Conservation (phyloP, 225 moss, liverwort and hornwort genomes). For the Sphagnum tenellum region DNA sequence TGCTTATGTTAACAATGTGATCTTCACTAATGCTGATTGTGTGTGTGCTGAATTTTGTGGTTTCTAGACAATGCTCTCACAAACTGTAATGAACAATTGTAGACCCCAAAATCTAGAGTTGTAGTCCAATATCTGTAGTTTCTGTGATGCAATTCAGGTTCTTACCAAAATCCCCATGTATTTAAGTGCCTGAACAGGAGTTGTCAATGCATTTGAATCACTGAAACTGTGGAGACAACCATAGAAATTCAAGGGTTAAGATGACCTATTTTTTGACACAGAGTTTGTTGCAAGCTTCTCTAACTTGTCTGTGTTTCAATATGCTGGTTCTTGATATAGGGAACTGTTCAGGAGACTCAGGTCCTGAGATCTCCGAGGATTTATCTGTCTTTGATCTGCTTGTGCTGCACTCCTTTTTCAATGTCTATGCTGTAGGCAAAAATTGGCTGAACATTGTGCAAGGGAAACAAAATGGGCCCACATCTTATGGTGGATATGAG, state of each 20-base stretch:
- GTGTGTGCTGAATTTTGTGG: background rate
- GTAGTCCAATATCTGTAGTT: too few relatives aligned
- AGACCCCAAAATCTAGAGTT: background rate
- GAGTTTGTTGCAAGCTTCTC: background rate
- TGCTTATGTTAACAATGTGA: background rate
- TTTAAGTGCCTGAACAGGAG: too few relatives aligned
- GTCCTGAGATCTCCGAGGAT: constrained; percentile 30
- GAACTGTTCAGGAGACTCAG: constrained; percentile 14
- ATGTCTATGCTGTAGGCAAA: constrained; percentile 46
- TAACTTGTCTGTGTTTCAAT: background rate
- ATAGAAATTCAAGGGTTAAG: background rate
- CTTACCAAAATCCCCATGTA: too few relatives aligned
- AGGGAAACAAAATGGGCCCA: constrained; percentile 36
- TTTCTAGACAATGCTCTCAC: too few relatives aligned
- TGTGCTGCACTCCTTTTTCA: constrained; percentile 42
- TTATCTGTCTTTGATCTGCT: constrained; percentile 33
- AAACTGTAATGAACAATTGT: too few relatives aligned
- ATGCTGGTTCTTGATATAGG: constrained; percentile 4
- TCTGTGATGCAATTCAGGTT: too few relatives aligned
- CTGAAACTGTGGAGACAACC: background rate
- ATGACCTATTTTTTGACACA: background rate
- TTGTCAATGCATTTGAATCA: too few relatives aligned
- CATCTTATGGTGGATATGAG: constrained; percentile 52
- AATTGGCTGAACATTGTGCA: constrained; percentile 30
- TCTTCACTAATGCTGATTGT: background rate